These are phyloP conservation scores for Boletus bicolor DNA, from an alignment of 768 basidiomycete species.

Conservation along the genomic window DNA sequence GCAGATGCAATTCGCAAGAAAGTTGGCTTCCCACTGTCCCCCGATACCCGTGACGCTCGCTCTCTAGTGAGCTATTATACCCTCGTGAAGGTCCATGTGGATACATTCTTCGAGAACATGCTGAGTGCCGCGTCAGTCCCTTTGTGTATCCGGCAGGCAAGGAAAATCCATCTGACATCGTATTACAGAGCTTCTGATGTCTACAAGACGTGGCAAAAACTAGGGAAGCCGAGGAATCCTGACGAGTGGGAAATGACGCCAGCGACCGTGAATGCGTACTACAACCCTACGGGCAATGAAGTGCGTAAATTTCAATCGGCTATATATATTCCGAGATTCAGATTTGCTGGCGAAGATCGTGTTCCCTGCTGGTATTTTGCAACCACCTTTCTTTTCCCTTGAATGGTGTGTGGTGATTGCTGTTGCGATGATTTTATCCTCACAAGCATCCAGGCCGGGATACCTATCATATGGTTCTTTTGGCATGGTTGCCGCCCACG, in stretches of 20 bases:
- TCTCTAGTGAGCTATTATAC: conserved; percentile 75
- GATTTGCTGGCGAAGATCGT: conserved; percentile 57
- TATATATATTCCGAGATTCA: background rate
- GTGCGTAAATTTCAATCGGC: conserved; percentile 34
- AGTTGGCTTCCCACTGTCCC: conserved; percentile 89
- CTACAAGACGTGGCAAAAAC: conserved; percentile 67
- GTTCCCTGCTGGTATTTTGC: conserved; percentile 95
- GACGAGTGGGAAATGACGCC: conserved; percentile 88
- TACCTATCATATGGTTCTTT: conserved; percentile 92
- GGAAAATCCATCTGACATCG: conserved; percentile 6
- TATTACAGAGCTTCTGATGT: conserved; percentile 50
- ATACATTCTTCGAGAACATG: conserved; percentile 84
- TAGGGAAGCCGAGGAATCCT: conserved; percentile 68
- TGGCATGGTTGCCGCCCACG: conserved; percentile 89
- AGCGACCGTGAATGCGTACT: conserved; percentile 85
- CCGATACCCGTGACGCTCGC: conserved; percentile 68
- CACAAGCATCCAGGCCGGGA: conserved; percentile 59
- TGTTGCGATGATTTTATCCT: background rate
- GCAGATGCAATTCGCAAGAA: conserved; percentile 62
- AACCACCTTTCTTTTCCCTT: conserved; percentile 84
- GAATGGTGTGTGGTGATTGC: conserved; percentile 52
- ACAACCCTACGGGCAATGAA: conserved; percentile 84
- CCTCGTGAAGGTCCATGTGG: conserved; percentile 57
- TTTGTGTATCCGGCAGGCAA: background rate
- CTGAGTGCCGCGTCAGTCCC: conserved; percentile 52